These are phyloP conservation scores for Russula sp. DNA, from an alignment of 768 basidiomycete species.

Conservation along the genomic window DNA sequence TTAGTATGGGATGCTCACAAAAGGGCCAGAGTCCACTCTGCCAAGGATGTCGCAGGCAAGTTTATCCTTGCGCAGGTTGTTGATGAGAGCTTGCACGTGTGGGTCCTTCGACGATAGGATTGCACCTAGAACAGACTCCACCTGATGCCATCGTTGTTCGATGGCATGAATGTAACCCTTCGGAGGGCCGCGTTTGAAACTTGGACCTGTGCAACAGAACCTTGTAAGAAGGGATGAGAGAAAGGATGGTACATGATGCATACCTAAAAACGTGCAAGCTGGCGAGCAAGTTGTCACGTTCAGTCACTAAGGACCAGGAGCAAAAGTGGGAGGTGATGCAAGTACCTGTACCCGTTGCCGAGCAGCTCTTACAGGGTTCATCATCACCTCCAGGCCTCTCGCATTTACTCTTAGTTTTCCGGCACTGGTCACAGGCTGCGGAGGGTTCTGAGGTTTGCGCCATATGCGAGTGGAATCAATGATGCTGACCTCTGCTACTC, in stretches of 20 bases:
- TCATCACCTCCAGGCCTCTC: constrained; percentile 49
- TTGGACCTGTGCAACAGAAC: constrained; percentile 47
- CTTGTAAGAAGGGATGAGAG: constrained; percentile 2
- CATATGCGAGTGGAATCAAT: background rate
- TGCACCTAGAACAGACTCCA: constrained; percentile 83
- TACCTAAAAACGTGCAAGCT: constrained; percentile 68
- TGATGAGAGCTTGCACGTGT: constrained; percentile 54
- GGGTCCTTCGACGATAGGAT: constrained; percentile 67
- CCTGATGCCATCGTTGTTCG: constrained; percentile 86
- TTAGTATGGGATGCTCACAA: constrained; percentile 41
- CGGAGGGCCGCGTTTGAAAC: constrained; percentile 78
- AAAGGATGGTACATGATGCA: background rate
- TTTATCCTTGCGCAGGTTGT: constrained; percentile 62
- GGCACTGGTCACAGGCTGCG: constrained; percentile 79
- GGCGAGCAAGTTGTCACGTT: constrained; percentile 25
- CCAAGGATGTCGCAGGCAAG: constrained; percentile 72
- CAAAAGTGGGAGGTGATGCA: constrained; percentile 23
- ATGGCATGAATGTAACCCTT: constrained; percentile 93
- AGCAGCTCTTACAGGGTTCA: constrained; percentile 58
- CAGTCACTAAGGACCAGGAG: constrained; percentile 6
- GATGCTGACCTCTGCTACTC: constrained; percentile 22
- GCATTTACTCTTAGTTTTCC: constrained; percentile 86
- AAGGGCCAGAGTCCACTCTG: constrained; percentile 75
- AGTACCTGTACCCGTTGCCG: constrained; percentile 47
- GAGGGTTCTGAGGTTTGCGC: background rate